Percentiles rank a stretch among this genome's conserved stretches.
phyloP scores from a whole-genome alignment of 257 asterid species.

The Datura wrightii region DNA sequence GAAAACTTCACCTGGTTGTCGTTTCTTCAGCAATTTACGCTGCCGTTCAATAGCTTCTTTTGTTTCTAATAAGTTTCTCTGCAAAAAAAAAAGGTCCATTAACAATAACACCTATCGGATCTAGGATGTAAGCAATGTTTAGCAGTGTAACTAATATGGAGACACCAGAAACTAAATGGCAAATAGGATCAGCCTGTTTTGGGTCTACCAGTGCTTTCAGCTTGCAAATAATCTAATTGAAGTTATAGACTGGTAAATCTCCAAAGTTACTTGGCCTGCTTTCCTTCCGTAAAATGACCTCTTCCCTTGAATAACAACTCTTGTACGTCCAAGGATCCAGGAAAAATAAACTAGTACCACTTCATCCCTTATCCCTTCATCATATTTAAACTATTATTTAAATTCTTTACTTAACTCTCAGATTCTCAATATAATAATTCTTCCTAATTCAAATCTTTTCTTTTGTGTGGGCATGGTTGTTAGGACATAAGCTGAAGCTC shows the following conservation, averaged over 20 bases:
- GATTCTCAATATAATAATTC: neutral
- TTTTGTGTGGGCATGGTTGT: constrained; percentile 11
- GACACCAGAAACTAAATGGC: constrained; percentile 1
- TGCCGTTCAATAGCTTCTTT: constrained; percentile 97
- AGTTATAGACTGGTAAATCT: constrained; percentile 15
- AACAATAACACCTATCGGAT: constrained; percentile 23
- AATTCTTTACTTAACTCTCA: neutral
- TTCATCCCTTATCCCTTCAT: neutral
- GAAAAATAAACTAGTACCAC: neutral
- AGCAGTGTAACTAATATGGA: neutral
- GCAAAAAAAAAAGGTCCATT: constrained; percentile 13
- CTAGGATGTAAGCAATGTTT: constrained; percentile 14
- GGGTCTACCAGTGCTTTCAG: neutral
- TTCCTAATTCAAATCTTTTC: neutral
- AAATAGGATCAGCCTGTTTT: neutral
- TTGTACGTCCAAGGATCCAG: neutral
- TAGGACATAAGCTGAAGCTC: constrained; percentile 17
- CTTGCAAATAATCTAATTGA: constrained; percentile 5
- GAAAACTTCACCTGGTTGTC: constrained; percentile 67
- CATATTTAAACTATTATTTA: neutral
- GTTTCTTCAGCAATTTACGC: constrained; percentile 86
- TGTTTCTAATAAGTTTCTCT: constrained; percentile 82
- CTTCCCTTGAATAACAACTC: constrained; percentile 21
- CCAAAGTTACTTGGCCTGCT: neutral
- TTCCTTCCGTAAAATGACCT: neutral